Evolutionary conservation across 129 eudicot genomes (phyloP).

Genomic region (Lonicera japonica): DNA sequence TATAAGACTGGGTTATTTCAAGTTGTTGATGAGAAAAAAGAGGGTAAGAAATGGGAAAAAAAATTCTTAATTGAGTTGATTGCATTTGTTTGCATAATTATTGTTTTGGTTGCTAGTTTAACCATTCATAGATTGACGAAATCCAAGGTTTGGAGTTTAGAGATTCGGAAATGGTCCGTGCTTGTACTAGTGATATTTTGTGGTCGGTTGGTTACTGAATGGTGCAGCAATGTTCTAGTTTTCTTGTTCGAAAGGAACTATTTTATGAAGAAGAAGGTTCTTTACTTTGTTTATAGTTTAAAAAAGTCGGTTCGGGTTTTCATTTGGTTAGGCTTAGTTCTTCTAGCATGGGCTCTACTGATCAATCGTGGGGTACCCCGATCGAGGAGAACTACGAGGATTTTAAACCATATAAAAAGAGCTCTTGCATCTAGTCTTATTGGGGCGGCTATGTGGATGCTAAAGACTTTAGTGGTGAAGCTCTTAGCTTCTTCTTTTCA

Average conservation of each 20-base stretch:
- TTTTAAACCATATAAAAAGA: constrained; percentile 19
- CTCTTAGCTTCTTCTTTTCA: constrained; percentile 23
- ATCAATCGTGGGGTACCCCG: constrained; percentile 10
- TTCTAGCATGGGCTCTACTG: constrained; percentile 23
- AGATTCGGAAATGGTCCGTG: constrained; percentile 33
- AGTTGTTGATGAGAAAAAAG: background rate
- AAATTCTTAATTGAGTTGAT: constrained; percentile 27
- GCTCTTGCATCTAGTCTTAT: constrained; percentile 20
- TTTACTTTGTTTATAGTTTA: constrained; percentile 33
- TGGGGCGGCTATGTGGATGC: constrained; percentile 29
- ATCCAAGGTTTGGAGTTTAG: constrained; percentile 23
- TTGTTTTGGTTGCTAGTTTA: constrained; percentile 25
- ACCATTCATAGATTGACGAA: constrained; percentile 16
- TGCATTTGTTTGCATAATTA: constrained; percentile 19
- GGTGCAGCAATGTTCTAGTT: constrained; percentile 17
- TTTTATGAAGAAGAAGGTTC: constrained; percentile 20
- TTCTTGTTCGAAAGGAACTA: constrained; percentile 30
- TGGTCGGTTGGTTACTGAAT: constrained; percentile 35
- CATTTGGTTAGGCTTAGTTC: constrained; percentile 29
- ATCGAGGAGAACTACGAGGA: constrained; percentile 6
- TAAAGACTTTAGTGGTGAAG: constrained; percentile 32
- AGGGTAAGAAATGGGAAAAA: constrained; percentile 24
- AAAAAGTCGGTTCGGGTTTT: constrained; percentile 15
- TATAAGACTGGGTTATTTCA: constrained; percentile 20
- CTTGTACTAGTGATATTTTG: constrained; percentile 22